phyloP scores from a whole-genome alignment of 192 early-diverging fungal species.

The Dimargaris xerosporica region DNA sequence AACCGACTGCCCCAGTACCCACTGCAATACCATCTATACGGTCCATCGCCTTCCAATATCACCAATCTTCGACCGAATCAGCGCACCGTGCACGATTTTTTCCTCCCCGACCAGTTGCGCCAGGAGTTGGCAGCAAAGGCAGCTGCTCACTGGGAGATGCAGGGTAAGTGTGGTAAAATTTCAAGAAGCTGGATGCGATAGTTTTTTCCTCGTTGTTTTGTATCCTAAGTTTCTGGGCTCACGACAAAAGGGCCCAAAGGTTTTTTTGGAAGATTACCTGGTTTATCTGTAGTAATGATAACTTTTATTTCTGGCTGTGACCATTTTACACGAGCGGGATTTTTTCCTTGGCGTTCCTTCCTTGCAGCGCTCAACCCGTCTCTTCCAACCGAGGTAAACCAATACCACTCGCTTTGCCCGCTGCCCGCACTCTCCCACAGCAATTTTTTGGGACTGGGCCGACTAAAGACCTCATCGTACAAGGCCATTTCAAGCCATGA shows the following conservation, averaged over 20 bases:
- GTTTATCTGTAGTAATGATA: no score
- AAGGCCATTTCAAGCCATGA: slow-evolving; percentile 73
- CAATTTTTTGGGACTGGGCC: slow-evolving; percentile 37
- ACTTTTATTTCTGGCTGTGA: no score
- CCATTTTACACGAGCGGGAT: no score
- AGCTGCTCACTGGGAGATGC: slow-evolving; percentile 26
- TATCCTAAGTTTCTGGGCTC: no score
- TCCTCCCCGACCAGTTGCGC: slow-evolving; percentile 67
- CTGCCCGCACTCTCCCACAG: slow-evolving; percentile 39
- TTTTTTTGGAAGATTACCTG: no score
- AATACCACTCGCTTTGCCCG: slow-evolving; percentile 72
- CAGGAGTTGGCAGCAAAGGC: slow-evolving; percentile 60
- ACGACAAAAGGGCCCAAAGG: no score
- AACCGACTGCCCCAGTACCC: slow-evolving; percentile 16
- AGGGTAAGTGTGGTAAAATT: slow-evolving; percentile 9
- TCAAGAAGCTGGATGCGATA: no score
- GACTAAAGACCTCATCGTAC: slow-evolving; percentile 60
- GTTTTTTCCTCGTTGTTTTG: no score
- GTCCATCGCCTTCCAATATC: slow-evolving; percentile 48
- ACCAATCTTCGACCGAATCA: slow-evolving; percentile 58
- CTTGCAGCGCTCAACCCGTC: slow-evolving; percentile 33
- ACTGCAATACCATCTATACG: slow-evolving; percentile 74
- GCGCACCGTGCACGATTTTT: slow-evolving; percentile 66
- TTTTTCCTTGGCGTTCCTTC: no score
- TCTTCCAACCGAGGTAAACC: slow-evolving; percentile 67